Percentiles rank a stretch among this genome's conserved stretches.
Evolutionary conservation across 176 grass and related monocot species (phyloP).

Genomic region (Aechmea fasciata): DNA sequence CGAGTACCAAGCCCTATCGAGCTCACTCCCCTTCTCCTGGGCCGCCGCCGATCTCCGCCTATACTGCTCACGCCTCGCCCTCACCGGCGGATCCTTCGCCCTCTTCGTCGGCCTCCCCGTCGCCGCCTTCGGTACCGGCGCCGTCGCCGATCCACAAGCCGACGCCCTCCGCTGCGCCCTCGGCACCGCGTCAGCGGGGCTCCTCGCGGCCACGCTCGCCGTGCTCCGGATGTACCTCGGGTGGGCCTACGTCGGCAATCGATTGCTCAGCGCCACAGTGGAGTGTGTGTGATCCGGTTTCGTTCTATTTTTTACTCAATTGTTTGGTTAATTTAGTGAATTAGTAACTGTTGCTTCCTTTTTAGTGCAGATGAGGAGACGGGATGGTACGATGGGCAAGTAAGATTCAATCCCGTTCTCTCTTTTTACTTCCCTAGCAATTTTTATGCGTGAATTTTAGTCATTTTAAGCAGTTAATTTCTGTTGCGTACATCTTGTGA

Average conservation of each 20-base stretch:
- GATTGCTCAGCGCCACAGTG: slow-evolving; percentile 83
- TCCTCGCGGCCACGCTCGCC: slow-evolving; percentile 73
- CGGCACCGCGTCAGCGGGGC: slow-evolving; percentile 51
- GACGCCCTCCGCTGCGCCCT: slow-evolving; percentile 52
- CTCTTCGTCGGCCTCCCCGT: slow-evolving; percentile 81
- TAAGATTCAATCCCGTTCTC: slow-evolving; percentile 6
- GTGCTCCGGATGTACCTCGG: slow-evolving; percentile 93
- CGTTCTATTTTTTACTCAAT: neutral
- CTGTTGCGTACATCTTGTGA: too few species aligned
- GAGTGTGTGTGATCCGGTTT: slow-evolving; percentile 54
- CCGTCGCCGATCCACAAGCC: slow-evolving; percentile 19
- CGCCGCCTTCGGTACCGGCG: slow-evolving; percentile 51
- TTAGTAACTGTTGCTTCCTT: neutral
- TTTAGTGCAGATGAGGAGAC: slow-evolving; percentile 79
- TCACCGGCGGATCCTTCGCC: slow-evolving; percentile 46
- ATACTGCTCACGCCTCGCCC: slow-evolving; percentile 62
- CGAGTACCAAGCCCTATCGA: slow-evolving; percentile 72
- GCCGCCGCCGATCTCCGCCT: slow-evolving; percentile 39
- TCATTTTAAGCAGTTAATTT: too few species aligned
- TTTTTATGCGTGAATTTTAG: too few species aligned
- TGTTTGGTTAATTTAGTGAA: neutral
- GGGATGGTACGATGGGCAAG: slow-evolving; percentile 96
- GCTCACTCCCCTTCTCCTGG: slow-evolving; percentile 80
- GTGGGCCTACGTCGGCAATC: slow-evolving; percentile 92
- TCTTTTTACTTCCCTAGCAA: neutral